A percentile compares a stretch with the other conserved stretches of the same genome.
phyloP scores from a whole-genome alignment of 305 asterid species.

The Fraxinus velutina region DNA sequence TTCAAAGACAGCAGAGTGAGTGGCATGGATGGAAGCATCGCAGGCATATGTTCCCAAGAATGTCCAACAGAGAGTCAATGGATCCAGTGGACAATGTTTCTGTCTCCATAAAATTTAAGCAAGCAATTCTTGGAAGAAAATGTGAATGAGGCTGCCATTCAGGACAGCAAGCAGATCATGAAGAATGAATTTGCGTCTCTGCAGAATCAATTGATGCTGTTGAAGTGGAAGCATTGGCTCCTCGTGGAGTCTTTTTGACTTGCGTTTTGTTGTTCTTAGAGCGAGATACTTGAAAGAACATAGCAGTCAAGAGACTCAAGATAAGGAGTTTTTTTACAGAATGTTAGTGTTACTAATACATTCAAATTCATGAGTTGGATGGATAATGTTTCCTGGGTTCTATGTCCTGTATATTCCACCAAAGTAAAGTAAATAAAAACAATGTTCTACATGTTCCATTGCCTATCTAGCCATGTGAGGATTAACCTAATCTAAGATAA shows the following conservation, averaged over 20 bases:
- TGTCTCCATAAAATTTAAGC: conserved; percentile 44
- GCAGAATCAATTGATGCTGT: conserved; percentile 39
- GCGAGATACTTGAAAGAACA: not conserved
- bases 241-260: conserved; percentile 32
- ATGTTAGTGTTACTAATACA: not conserved
- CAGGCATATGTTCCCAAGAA: conserved; percentile 48
- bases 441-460: not conserved
- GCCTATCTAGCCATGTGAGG: not conserved
- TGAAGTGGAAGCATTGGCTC: conserved; percentile 46
- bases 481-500: not conserved
- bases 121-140: conserved; percentile 41
- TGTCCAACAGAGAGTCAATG: conserved; percentile 53
- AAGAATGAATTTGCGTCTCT: conserved; percentile 39
- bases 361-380: not conserved
- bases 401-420: not conserved
- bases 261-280: not conserved
- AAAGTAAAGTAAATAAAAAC: not conserved
- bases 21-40: conserved; percentile 50
- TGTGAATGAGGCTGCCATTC: conserved; percentile 33
- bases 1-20: conserved; percentile 38
- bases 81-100: conserved; percentile 39
- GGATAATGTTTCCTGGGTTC: not conserved
- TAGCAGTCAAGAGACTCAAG: not conserved
- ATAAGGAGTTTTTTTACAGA: not conserved
- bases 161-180: conserved; percentile 47